Evolutionary conservation across 768 basidiomycete species (phyloP).

Genomic region (Lentinula raphanica): DNA sequence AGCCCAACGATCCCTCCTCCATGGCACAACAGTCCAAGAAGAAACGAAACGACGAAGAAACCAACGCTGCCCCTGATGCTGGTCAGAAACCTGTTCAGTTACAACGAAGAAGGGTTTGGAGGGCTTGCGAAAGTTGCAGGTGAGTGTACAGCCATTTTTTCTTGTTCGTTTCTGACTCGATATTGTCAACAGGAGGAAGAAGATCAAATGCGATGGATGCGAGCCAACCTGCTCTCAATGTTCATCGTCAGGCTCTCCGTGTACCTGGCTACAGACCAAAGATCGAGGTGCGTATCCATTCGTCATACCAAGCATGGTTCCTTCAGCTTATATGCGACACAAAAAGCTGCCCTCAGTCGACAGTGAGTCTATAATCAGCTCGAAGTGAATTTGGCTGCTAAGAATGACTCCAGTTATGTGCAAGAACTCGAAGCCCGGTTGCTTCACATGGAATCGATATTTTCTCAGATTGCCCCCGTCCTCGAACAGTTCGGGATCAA

Average conservation of each 20-base stretch:
- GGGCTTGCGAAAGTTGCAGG: conserved; percentile 89
- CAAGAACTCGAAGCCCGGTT: conserved; percentile 87
- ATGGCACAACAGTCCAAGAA: conserved; percentile 66
- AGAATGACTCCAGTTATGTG: conserved; percentile 58
- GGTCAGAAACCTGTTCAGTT: conserved; percentile 71
- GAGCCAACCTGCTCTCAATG: conserved; percentile 88
- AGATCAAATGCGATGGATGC: conserved; percentile 88
- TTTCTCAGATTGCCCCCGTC: conserved; percentile 74
- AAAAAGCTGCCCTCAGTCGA: conserved; percentile 69
- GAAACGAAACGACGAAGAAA: conserved; percentile 64
- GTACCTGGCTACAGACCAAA: conserved; percentile 89
- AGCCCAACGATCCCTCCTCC: conserved; percentile 42
- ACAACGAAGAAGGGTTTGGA: conserved; percentile 78
- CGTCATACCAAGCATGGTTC: not conserved
- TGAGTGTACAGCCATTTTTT: conserved; percentile 27
- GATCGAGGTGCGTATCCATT: conserved; percentile 41
- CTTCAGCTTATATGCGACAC: not conserved
- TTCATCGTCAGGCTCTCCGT: conserved; percentile 64
- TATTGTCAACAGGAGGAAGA: conserved; percentile 61
- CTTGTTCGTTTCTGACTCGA: conserved; percentile 13
- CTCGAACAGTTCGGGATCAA: conserved; percentile 67
- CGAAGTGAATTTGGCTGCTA: conserved; percentile 17
- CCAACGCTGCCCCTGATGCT: conserved; percentile 44
- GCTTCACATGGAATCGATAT: conserved; percentile 84
- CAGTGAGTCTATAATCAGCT: conserved; percentile 51